These are phyloP conservation scores for Neonectria magnoliae DNA, from an alignment of 2,329 filamentous ascomycete genomes.

Conservation along the genomic window DNA sequence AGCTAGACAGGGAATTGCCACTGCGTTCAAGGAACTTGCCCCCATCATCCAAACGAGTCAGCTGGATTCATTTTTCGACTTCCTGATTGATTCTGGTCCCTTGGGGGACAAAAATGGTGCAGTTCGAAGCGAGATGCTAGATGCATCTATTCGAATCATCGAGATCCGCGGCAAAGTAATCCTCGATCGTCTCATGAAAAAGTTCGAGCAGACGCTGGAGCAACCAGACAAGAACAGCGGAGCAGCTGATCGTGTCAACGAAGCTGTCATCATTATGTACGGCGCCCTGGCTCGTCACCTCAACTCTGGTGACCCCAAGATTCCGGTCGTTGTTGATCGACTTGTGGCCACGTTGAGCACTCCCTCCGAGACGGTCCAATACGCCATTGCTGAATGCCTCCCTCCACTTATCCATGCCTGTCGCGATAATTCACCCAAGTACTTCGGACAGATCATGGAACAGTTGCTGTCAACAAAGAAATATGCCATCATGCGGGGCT, in stretches of 20 bases:
- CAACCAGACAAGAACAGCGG: slow-evolving; percentile 83
- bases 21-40: slow-evolving; percentile 86
- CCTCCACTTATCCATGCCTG: slow-evolving; percentile 89
- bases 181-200: slow-evolving; percentile 89
- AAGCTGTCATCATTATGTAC: slow-evolving; percentile 97
- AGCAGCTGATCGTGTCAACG: slow-evolving; percentile 88
- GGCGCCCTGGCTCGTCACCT: slow-evolving; percentile 92
- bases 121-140: slow-evolving; percentile 90
- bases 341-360: slow-evolving; percentile 89
- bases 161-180: slow-evolving; percentile 81
- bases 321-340: slow-evolving; percentile 87
- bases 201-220: slow-evolving; percentile 90
- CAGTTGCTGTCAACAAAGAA: slow-evolving; percentile 87
- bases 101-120: slow-evolving; percentile 82
- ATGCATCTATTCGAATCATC: slow-evolving; percentile 85
- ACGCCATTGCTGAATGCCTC: slow-evolving; percentile 92
- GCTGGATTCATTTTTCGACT: slow-evolving; percentile 82
- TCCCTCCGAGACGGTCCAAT: slow-evolving; percentile 96
- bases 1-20: slow-evolving; percentile 85
- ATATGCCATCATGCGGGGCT: slow-evolving; percentile 91
- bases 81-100: slow-evolving; percentile 86
- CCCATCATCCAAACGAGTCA: slow-evolving; percentile 73
- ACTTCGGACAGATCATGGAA: slow-evolving; percentile 83
- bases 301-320: slow-evolving; percentile 82
- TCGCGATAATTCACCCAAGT: slow-evolving; percentile 78